Evolutionary conservation across 2,329 filamentous ascomycete species (phyloP), one percentile per base, ranked within the genome.

Genomic region (Coniosporium uncinatum): DNA sequence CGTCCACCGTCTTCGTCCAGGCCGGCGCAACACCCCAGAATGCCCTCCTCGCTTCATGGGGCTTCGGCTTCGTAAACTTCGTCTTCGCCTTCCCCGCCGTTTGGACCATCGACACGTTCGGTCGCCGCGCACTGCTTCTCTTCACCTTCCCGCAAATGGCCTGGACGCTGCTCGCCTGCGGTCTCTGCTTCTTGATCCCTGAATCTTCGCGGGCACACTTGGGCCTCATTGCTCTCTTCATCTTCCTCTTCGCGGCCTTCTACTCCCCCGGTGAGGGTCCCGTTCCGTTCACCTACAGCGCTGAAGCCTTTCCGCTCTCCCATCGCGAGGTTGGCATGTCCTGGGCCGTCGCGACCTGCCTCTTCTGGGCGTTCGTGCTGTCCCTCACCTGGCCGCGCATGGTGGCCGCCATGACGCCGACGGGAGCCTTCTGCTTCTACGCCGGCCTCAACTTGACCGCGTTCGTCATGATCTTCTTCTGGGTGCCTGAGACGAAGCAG

Each of bases 301-400:
- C 33, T 11, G 33, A 35, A 56, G 79, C 85, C 2, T 86, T 82
- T 55, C 82, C 83, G 0, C 71, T 85, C 1, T 82, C 79, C 2
- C 81, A 86, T 55, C 73, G 83, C 52, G 83, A 86, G 54, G 71
- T 85, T 19, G 83, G 83, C 42, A 86, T 87, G 83, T 75, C 73
- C 0, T 85, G 75, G 61, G 76, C 80, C 5, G 81, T 85, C 6
- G 78, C 81, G 2, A 84, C 79, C 1, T 83, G 79, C 46, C 66
- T 83, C 46, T 75, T 74, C 60, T 76, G 72, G 62, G 72, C 65
- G 5, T 69, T 75, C 0, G 73, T 85, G 0, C 62, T 81, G 36
- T 73, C 75, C n/a, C 75, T 85, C 39, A 83, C 78, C 0, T 80
- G 81, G 52, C 79, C 79, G 2, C 64, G 74, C 36, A 72, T 82